Evolutionary conservation across 2,329 filamentous ascomycete genomes (phyloP), one percentile per base, ranked within the genome.

Genomic region (Ceratocystis cacaofunesta): DNA sequence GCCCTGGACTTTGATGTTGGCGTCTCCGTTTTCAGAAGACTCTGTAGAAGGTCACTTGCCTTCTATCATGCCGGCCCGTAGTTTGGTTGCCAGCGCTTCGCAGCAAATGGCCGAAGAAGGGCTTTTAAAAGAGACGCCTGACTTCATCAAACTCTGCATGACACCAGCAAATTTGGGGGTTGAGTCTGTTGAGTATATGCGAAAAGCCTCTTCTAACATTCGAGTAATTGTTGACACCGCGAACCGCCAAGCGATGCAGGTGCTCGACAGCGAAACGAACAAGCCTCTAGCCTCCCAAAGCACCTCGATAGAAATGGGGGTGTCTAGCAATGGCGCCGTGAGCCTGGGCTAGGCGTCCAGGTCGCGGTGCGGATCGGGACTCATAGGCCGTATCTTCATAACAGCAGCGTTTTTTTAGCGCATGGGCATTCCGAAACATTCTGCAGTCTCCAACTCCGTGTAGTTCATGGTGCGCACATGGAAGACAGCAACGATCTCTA

Each of bases 401-500:
- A 17, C 2, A 32, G 25, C 6, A 36, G 55, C 3, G 7, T 8
- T 3, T n/a, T 36, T 28, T 36, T 15, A 30, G 55, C 28, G 30
- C 10, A n/a, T 32, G 55, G n/a, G 1, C 28, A 36, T 19, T 28
- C 6, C 28, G 15, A 36, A 30, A 58, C 28, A 58, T 58, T 30
- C 25, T 17, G 55, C 17, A 28, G 36, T 19, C 6, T 58, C 7
- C 28, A 25, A n/a, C 28, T 8, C 17, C 28, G 7, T 36, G 30
- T 8, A n/a, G 55, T 58, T 30, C 17, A 5, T 10, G 30, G 55
- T 10, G 28, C 55, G 28, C 32, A 58, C 55, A 58, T 58, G 55
- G 68, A 69, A 41, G 72, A 68, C 19, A 72, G 75, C 68, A 69
- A 68, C 7, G 71, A 71, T n/a, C 70, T 72, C 63, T 72, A 75